Conservation (phyloP, 2,329 filamentous ascomycete genomes). For the Catunica adiposa region DNA sequence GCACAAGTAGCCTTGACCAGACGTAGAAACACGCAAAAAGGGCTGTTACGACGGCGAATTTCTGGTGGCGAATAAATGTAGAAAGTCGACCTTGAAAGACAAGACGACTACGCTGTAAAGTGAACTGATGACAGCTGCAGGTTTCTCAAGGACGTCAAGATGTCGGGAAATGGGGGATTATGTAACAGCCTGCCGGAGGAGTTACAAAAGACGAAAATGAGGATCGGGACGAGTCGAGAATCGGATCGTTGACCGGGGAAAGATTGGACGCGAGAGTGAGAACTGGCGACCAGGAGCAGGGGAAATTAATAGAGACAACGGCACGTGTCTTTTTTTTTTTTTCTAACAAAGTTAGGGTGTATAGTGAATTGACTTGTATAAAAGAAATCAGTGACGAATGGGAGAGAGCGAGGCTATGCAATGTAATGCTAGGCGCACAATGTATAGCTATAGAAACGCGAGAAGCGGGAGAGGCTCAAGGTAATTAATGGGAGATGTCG, state of each 20-base stretch:
- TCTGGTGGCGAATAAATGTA: neutral
- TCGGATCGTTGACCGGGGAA: neutral
- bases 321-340: slow-evolving; percentile 6
- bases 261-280: neutral
- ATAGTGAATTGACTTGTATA: neutral
- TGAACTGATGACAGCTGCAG: neutral
- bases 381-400: neutral
- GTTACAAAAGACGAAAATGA: slow-evolving; percentile 1
- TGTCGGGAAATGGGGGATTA: neutral
- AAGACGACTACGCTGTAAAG: neutral
- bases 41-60: neutral
- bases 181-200: slow-evolving; percentile 4
- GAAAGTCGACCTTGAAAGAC: neutral
- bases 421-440: slow-evolving; percentile 9
- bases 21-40: neutral
- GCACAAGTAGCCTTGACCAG: neutral
- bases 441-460: neutral
- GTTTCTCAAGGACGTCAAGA: neutral
- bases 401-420: slow-evolving; percentile 7
- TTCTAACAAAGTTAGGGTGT: too few relatives aligned
- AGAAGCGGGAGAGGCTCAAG: neutral
- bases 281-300: slow-evolving; percentile 3
- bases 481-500: too few relatives aligned
- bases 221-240: neutral
- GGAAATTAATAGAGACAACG: slow-evolving; percentile 5